phyloP scores from a whole-genome alignment of 306 rosid genomes.

The Sphenostylis stenocarpa region DNA sequence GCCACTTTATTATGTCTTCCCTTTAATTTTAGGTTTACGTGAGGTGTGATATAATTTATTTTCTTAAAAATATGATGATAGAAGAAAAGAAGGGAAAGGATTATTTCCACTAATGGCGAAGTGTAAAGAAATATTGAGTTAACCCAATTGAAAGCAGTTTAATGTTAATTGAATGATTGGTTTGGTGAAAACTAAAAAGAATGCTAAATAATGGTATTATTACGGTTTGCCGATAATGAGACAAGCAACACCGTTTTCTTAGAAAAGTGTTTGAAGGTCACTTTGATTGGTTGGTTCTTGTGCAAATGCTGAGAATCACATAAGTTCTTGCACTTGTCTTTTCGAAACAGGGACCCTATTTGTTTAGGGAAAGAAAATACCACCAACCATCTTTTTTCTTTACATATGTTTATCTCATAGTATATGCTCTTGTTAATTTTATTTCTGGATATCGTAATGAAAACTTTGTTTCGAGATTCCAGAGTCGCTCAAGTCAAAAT shows the following conservation, averaged over 20 bases:
- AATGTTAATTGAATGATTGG: not conserved
- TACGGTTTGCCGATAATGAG: conserved; percentile 18
- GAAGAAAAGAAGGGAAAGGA: not conserved
- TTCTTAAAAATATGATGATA: too few species aligned
- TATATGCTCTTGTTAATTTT: not conserved
- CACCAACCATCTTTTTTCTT: not conserved
- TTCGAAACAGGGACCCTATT: not conserved
- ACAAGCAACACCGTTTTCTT: conserved; percentile 1
- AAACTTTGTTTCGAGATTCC: not conserved
- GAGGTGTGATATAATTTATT: not conserved
- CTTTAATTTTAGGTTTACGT: not conserved
- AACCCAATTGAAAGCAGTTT: not conserved
- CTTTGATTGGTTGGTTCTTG: conserved; percentile 33
- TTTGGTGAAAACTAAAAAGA: not conserved
- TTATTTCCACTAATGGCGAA: too few species aligned
- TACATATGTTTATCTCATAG: not conserved
- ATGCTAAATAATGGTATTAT: not conserved
- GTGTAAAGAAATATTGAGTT: not conserved
- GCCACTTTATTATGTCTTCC: not conserved
- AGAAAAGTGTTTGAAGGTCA: not conserved
- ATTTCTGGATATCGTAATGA: too few species aligned
- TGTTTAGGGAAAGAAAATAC: conserved; percentile 9
- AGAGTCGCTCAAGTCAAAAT: not conserved
- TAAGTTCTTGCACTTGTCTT: conserved; percentile 17
- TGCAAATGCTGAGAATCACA: conserved; percentile 35